Base-by-base conservation (phyloP, 1,284 basidiomycete species). In the Ustilago shanxiensis region DNA sequence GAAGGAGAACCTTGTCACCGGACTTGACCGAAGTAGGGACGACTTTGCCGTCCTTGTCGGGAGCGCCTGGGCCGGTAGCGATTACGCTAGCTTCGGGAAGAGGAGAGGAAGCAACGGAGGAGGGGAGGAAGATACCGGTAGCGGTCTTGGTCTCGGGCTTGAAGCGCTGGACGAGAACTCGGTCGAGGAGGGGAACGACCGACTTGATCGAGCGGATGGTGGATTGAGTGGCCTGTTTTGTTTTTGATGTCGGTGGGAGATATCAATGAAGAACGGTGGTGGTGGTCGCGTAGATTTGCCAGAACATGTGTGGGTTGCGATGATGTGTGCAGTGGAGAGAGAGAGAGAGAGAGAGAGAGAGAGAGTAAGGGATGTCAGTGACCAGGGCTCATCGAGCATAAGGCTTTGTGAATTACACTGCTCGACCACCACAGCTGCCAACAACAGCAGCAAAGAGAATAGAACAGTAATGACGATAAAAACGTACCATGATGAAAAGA, bases 71-170 rank as follows among this genome's bases (percentile, higher is more conserved):
- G 60, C 96, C 96, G 63, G 94, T 92, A 45, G 96, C 93, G 86
- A 98, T 93, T 84, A 98, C 96, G 59, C 94, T 96, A 5, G 95
- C 96, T 88, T 98, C 96, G 2, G 96, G 95, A 9, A 98, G 90
- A 26, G 95, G 95, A 76, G 88, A 91, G 75, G 87, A 90, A 52
- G 94, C 95, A 1, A 92, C 91, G 9, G 94, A 93, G 13, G 93
- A 92, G 24, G 96, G 96, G 62, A 99, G 89, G 91, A 96, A 95
- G 87, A 99, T 91, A 56, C 96, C 96, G 24, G 79, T 69, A 8
- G 80, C 73, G n/a, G 83, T 84, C 83, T 84, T 83, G 53, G 73
- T 82, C 79, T 83, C 94, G 47, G 94, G 89, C 89, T 98, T 98
- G 91, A 96, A 96, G 75, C 95, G 91, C 89, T 98, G 95, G 70